phyloP scores from a whole-genome alignment of 2,329 filamentous ascomycete genomes.

The Botrytis fabae region DNA sequence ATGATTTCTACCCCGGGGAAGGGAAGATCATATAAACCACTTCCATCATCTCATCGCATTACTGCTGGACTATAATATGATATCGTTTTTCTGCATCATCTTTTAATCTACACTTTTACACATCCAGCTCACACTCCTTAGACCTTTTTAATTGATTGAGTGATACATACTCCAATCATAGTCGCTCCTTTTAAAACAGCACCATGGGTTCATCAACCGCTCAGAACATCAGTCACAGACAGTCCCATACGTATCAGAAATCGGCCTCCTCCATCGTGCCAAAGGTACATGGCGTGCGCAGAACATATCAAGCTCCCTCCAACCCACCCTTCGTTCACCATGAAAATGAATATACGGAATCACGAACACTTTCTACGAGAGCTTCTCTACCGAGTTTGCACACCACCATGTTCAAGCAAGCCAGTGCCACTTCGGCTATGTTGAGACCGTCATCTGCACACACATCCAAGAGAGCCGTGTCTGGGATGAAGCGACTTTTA shows the following conservation, averaged over 20 bases:
- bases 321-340: constrained; percentile 19
- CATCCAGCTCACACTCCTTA: not conserved
- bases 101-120: not conserved
- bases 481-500: constrained; percentile 35
- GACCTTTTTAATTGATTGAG: not conserved
- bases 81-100: constrained; percentile 18
- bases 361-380: constrained; percentile 15
- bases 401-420: constrained; percentile 23
- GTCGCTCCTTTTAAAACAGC: constrained; percentile 12
- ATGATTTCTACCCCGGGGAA: constrained; percentile 1
- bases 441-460: constrained; percentile 19
- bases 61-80: constrained; percentile 17
- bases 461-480: constrained; percentile 31
- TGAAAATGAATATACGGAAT: constrained; percentile 16
- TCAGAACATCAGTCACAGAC: constrained; percentile 22
- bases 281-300: constrained; percentile 24
- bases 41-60: not conserved
- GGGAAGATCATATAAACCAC: constrained; percentile 11
- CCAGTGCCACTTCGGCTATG: not conserved
- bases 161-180: constrained; percentile 9
- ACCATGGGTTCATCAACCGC: constrained; percentile 10
- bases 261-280: constrained; percentile 7
- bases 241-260: constrained; percentile 14
- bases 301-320: constrained; percentile 25
- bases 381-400: constrained; percentile 23